Evolutionary conservation across 495 filamentous ascomycete genomes (phyloP), one percentile per base, ranked within the genome.

Genomic region (Aspergillus mulundensis): DNA sequence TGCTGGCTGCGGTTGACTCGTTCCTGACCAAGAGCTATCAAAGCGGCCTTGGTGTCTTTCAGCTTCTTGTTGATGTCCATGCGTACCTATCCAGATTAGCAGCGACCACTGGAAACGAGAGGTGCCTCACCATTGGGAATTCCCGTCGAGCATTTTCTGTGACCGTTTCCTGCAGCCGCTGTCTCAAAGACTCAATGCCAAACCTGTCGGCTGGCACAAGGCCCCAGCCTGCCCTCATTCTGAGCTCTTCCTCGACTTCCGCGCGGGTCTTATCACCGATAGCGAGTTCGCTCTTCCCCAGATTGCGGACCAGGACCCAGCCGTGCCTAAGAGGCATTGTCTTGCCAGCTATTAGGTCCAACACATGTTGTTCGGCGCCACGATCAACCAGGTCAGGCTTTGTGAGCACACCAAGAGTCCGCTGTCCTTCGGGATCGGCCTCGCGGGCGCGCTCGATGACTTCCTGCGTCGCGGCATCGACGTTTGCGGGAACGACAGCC

Each of bases 401-500:
- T 0, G 83, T 87, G 2, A 87, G 58, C 11, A 87, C 75, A 6
- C 81, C 79, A 3, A 87, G 60, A 0, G 84, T 87, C 16, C 83
- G 72, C 20, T 75, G 50, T 3, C 80, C 79, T 5, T 67, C 53
- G 0, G 65, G 65, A 63, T 87, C 83, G 23, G 62, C 57, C 46
- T 79, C 69, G 14, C 77, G 66, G 0, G 84, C 81, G 36, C 84
- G 66, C 36, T 67, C 65, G 0, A 87, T 60, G 28, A 88, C 84
- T 41, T 84, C 82, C 56, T 89, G 81, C 7, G 77, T 78, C 2
- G 75, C 82, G 44, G 84, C 77, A 57, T 88, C 84, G 25, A 81
- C 81, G 55, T 85, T 85, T 1, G 83, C 83, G 0, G 83, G 83
- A 10, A 87, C 61, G 12, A 86, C 83, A 0, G 81, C 75, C 0